Conservation (phyloP, 768 basidiomycete genomes). For the Naematelia encephala region DNA sequence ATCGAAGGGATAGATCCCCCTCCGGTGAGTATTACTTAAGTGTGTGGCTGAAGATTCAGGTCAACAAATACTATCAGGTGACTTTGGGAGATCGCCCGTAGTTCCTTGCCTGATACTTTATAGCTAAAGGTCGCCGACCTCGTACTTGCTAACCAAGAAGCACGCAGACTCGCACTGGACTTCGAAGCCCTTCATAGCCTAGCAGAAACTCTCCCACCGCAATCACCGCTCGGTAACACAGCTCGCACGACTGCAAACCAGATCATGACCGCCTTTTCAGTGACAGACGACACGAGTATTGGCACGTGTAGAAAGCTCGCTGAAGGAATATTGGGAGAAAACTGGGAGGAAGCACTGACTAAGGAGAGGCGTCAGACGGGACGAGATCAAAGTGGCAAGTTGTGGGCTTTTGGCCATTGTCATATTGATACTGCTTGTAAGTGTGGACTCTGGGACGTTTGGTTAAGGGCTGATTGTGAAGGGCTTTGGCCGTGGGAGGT, state of each 20-base stretch:
- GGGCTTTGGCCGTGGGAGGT: slow-evolving; percentile 79
- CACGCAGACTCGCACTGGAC: slow-evolving; percentile 71
- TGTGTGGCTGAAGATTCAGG: slow-evolving; percentile 51
- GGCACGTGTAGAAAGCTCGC: slow-evolving; percentile 64
- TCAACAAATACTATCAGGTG: background rate
- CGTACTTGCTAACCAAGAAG: slow-evolving; percentile 85
- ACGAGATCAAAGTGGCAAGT: slow-evolving; percentile 54
- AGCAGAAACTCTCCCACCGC: slow-evolving; percentile 69
- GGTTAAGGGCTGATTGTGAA: slow-evolving; percentile 53
- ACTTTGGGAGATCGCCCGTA: background rate
- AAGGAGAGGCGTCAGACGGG: slow-evolving; percentile 58
- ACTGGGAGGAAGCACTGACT: slow-evolving; percentile 72
- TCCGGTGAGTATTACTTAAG: background rate
- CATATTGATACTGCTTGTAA: slow-evolving; percentile 73
- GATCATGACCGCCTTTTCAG: slow-evolving; percentile 84
- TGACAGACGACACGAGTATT: slow-evolving; percentile 51
- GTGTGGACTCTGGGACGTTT: slow-evolving; percentile 34
- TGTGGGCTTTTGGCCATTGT: slow-evolving; percentile 74
- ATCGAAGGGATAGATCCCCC: slow-evolving; percentile 77
- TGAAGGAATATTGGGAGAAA: slow-evolving; percentile 74
- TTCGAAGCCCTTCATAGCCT: slow-evolving; percentile 74
- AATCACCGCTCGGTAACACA: slow-evolving; percentile 59
- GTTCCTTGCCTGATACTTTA: slow-evolving; percentile 49
- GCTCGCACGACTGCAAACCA: slow-evolving; percentile 49
- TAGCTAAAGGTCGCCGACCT: slow-evolving; percentile 75